Conservation (phyloP, 2,329 filamentous ascomycete species). For the Botrytis deweyae region DNA sequence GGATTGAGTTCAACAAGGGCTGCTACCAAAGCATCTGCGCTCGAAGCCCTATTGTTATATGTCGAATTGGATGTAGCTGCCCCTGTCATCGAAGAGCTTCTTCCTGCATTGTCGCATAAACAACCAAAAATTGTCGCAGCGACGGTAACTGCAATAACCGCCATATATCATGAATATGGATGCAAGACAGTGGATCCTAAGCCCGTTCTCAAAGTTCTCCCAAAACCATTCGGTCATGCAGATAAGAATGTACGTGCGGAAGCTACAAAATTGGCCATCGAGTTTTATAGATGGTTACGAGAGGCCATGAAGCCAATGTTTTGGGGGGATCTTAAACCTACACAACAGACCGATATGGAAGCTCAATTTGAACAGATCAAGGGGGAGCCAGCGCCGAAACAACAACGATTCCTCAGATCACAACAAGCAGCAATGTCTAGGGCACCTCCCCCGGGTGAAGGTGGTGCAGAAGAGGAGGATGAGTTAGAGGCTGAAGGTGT, state of each 20-base stretch:
- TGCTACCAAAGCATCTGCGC: constrained; percentile 80
- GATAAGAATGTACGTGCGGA: constrained; percentile 98
- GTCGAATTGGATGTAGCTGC: constrained; percentile 85
- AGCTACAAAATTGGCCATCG: constrained; percentile 85
- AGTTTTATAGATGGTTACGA: constrained; percentile 94
- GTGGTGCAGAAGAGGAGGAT: constrained; percentile 57
- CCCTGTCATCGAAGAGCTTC: constrained; percentile 84
- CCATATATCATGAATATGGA: constrained; percentile 90
- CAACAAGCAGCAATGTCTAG: constrained; percentile 81
- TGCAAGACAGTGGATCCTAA: constrained; percentile 95
- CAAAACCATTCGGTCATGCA: constrained; percentile 90
- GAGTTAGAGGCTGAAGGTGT: constrained; percentile 56
- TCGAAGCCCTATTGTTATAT: constrained; percentile 84
- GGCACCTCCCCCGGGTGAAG: constrained; percentile 60
- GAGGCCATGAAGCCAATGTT: constrained; percentile 99
- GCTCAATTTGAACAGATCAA: constrained; percentile 93
- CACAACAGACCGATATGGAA: constrained; percentile 91
- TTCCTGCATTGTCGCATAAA: constrained; percentile 82
- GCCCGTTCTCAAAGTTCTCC: constrained; percentile 79
- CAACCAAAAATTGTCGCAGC: constrained; percentile 84
- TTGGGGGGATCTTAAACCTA: constrained; percentile 91
- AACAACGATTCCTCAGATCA: constrained; percentile 81
- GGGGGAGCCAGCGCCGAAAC: constrained; percentile 80
- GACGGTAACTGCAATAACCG: constrained; percentile 72
- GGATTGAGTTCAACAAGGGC: constrained; percentile 84